Percentiles rank a stretch among this genome's conserved stretches.
Conservation (phyloP, 768 basidiomycete genomes). For the Lactarius quietus region DNA sequence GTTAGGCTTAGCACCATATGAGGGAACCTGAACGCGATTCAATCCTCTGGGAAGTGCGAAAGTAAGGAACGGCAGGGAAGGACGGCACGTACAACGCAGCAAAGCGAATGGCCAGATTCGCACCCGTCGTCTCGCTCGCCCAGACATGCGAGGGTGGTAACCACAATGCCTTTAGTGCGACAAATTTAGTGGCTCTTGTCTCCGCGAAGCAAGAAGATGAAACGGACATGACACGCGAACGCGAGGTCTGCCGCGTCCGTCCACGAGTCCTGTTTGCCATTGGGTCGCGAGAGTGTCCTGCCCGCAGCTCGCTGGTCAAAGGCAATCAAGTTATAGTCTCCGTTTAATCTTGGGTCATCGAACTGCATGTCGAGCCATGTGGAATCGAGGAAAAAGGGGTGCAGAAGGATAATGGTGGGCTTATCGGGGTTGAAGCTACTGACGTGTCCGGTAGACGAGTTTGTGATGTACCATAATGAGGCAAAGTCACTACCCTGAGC, state of each 20-base stretch:
- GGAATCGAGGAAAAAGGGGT: constrained; percentile 31
- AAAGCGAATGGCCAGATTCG: constrained; percentile 29
- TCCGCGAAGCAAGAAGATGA: neutral
- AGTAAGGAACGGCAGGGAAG: neutral
- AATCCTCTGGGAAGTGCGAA: neutral
- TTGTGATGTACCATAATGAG: constrained; percentile 32
- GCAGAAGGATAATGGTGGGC: constrained; percentile 31
- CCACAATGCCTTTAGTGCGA: constrained; percentile 24
- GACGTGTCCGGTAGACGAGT: constrained; percentile 28
- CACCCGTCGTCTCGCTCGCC: constrained; percentile 29
- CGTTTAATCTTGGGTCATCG: constrained; percentile 29
- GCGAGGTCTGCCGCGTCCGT: constrained; percentile 33
- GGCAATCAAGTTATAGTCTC: constrained; percentile 30
- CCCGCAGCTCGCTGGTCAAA: constrained; percentile 32
- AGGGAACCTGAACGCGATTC: constrained; percentile 17
- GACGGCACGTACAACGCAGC: constrained; percentile 21
- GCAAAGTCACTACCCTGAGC: constrained; percentile 25
- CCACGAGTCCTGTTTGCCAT: constrained; percentile 30
- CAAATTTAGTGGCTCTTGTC: neutral
- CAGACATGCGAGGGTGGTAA: constrained; percentile 31
- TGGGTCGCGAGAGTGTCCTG: constrained; percentile 23
- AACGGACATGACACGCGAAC: constrained; percentile 26
- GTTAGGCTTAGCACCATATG: constrained; percentile 24
- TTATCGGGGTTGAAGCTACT: constrained; percentile 28
- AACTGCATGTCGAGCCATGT: constrained; percentile 31